These are phyloP conservation scores for Kockiozyma suomiensis DNA, from an alignment of 805 yeast species.

Conservation along the genomic window DNA sequence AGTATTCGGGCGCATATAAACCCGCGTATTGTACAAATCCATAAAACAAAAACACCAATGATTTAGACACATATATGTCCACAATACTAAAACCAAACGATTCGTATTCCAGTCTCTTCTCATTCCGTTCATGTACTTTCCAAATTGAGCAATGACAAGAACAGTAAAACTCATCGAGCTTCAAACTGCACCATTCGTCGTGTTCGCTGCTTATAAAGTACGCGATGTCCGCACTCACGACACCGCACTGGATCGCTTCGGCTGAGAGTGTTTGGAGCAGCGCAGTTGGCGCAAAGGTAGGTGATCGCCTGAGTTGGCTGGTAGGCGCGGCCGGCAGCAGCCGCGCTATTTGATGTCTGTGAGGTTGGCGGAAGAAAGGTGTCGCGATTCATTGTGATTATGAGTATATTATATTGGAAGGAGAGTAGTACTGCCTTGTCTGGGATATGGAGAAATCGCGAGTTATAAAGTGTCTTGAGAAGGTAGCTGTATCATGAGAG, in stretches of 20 bases:
- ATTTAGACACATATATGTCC: too few relatives aligned
- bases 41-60: too few relatives aligned
- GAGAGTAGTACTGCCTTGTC: not conserved
- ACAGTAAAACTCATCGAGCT: constrained; percentile 54
- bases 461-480: too few relatives aligned
- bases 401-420: too few relatives aligned
- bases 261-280: constrained; percentile 79
- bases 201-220: constrained; percentile 93
- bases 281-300: constrained; percentile 96
- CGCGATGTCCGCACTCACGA: constrained; percentile 98
- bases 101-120: not conserved
- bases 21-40: too few relatives aligned
- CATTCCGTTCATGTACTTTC: not conserved
- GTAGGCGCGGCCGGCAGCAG: constrained; percentile 76
- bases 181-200: constrained; percentile 91
- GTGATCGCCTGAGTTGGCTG: constrained; percentile 81
- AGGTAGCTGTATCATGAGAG: too few relatives aligned
- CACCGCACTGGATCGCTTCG: constrained; percentile 97
- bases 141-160: not conserved
- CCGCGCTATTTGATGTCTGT: constrained; percentile 65
- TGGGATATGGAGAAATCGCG: not conserved
- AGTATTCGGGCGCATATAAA: too few relatives aligned
- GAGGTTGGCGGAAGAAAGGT: constrained; percentile 78
- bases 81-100: too few relatives aligned
- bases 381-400: constrained; percentile 57